Evolutionary conservation across 306 rosid genomes (phyloP).

Genomic region (Sophora flavescens): DNA sequence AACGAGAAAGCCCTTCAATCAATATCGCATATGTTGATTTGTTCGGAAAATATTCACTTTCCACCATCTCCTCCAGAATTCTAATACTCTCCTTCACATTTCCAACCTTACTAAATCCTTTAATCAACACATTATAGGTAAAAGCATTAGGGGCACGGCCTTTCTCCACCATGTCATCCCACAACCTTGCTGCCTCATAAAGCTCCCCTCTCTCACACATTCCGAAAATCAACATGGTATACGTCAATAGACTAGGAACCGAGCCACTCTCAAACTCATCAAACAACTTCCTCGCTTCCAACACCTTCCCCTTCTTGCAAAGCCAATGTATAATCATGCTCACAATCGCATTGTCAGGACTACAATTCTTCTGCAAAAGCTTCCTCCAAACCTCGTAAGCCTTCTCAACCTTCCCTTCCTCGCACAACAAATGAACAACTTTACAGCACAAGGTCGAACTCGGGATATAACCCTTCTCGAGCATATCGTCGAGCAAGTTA

Average conservation of each 20-base stretch:
- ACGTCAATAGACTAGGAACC: slow-evolving; percentile 64
- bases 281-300: slow-evolving; percentile 76
- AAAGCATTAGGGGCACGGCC: slow-evolving; percentile 67
- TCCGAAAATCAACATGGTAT: slow-evolving; percentile 71
- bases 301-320: slow-evolving; percentile 68
- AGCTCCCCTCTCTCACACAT: slow-evolving; percentile 81
- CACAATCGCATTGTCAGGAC: slow-evolving; percentile 56
- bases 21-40: slow-evolving; percentile 61
- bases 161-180: slow-evolving; percentile 89
- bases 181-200: slow-evolving; percentile 79
- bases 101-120: slow-evolving; percentile 73
- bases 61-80: slow-evolving; percentile 76
- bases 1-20: slow-evolving; percentile 60
- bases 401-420: slow-evolving; percentile 71
- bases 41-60: slow-evolving; percentile 62
- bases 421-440: slow-evolving; percentile 75
- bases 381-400: slow-evolving; percentile 69
- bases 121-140: slow-evolving; percentile 72
- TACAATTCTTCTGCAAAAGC: slow-evolving; percentile 67
- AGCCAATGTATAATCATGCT: slow-evolving; percentile 78
- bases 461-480: slow-evolving; percentile 62
- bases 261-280: slow-evolving; percentile 66
- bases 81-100: slow-evolving; percentile 67
- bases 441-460: slow-evolving; percentile 67
- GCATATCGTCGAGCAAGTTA: slow-evolving; percentile 77